These are phyloP conservation scores for Chlorella vulgaris DNA, from an alignment of 139 green algal species.

Conservation along the genomic window DNA sequence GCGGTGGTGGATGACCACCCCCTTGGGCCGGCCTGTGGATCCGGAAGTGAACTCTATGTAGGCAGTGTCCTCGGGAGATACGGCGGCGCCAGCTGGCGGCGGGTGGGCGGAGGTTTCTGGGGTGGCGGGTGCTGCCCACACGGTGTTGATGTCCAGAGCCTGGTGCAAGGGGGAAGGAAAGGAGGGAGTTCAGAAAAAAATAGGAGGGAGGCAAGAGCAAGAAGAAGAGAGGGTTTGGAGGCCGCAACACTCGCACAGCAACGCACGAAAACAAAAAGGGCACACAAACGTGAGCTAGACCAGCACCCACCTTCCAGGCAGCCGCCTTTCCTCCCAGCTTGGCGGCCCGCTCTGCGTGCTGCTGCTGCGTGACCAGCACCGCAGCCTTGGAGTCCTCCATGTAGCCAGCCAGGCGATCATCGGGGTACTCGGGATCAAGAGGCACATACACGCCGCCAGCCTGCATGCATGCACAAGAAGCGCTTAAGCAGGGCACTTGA, in stretches of 20 bases:
- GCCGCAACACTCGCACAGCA: neutral
- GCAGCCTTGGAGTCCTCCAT: slow-evolving; percentile 44
- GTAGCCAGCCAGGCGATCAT: slow-evolving; percentile 49
- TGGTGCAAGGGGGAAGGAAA: no score
- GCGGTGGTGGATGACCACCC: slow-evolving; percentile 49
- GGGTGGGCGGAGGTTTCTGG: neutral
- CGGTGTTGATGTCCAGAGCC: neutral
- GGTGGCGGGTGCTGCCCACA: neutral
- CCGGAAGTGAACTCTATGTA: slow-evolving; percentile 75
- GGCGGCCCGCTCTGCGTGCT: neutral
- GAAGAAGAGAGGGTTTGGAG: neutral
- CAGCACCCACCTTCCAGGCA: neutral
- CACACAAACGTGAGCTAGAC: no score
- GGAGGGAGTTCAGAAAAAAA: no score
- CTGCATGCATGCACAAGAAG: neutral
- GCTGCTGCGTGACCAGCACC: slow-evolving; percentile 21
- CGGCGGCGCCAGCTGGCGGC: neutral
- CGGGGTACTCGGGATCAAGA: slow-evolving; percentile 60
- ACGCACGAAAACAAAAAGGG: neutral
- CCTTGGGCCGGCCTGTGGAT: slow-evolving; percentile 68
- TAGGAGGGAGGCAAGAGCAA: neutral
- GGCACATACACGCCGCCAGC: slow-evolving; percentile 63
- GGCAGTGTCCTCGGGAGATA: slow-evolving; percentile 26
- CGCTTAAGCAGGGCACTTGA: no score
- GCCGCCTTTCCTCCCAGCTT: slow-evolving; percentile 16